Conservation (phyloP, 768 basidiomycete genomes). For the Mycena indigotica region DNA sequence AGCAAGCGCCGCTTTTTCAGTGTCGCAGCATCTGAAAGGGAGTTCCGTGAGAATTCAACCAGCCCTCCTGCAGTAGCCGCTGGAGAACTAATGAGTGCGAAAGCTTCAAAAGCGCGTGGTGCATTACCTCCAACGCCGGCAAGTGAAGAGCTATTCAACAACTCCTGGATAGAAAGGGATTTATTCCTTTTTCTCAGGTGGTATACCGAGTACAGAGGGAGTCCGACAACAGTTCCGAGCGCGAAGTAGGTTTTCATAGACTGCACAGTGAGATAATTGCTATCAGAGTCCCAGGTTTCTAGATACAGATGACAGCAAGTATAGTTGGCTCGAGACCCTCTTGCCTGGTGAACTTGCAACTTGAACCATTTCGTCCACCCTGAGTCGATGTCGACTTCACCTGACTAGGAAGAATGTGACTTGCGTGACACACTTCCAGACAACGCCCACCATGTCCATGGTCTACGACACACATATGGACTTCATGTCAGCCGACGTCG, state of each 20-base stretch:
- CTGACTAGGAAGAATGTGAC: neutral
- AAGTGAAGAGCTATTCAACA: conserved; percentile 16
- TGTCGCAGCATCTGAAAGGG: conserved; percentile 12
- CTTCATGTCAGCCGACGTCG: conserved; percentile 50
- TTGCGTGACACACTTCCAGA: neutral
- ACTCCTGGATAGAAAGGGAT: conserved; percentile 13
- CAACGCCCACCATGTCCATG: conserved; percentile 38
- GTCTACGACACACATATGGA: conserved; percentile 70
- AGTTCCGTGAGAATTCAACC: conserved; percentile 5
- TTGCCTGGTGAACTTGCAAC: too few relatives aligned
- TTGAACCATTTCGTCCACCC: too few relatives aligned
- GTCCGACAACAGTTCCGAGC: conserved; percentile 5
- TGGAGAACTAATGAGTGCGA: conserved; percentile 1
- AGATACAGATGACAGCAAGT: too few relatives aligned
- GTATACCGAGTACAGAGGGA: neutral
- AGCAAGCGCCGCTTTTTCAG: conserved; percentile 11
- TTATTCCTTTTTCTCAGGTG: neutral
- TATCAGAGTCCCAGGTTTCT: conserved; percentile 15
- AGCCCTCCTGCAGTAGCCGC: conserved; percentile 5
- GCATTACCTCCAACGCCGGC: conserved; percentile 10
- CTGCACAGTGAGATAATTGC: conserved; percentile 4
- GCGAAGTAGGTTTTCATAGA: conserved; percentile 8
- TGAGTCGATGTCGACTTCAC: too few relatives aligned
- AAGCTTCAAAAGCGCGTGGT: neutral
- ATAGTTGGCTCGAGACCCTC: too few relatives aligned